Evolutionary conservation across 2,329 filamentous ascomycete genomes (phyloP).

Genomic region (Cytospora piceae): DNA sequence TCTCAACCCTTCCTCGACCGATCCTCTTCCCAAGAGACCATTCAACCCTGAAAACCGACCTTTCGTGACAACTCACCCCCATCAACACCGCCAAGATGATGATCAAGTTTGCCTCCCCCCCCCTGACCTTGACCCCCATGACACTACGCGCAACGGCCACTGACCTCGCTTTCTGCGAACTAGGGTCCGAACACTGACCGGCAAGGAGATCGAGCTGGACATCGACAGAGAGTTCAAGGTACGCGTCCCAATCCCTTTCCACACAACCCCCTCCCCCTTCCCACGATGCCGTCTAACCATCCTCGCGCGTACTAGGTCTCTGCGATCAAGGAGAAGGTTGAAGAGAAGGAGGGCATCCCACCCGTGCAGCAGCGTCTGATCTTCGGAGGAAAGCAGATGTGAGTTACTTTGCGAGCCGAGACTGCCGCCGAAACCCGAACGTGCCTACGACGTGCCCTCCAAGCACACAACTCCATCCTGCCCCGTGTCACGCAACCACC

Average conservation of each 20-base stretch:
- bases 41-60: neutral
- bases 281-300: constrained; percentile 1
- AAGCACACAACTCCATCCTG: neutral
- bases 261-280: neutral
- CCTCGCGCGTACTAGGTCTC: constrained; percentile 66
- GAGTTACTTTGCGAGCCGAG: constrained; percentile 38
- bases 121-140: constrained; percentile 12
- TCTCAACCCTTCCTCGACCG: neutral
- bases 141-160: constrained; percentile 4
- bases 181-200: constrained; percentile 95
- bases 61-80: neutral
- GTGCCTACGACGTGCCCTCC: neutral
- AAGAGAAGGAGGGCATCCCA: constrained; percentile 98
- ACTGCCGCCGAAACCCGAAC: neutral
- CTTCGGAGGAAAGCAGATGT: constrained; percentile 98
- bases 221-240: constrained; percentile 96
- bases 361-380: constrained; percentile 96
- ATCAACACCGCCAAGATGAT: constrained; percentile 42
- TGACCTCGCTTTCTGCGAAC: constrained; percentile 12
- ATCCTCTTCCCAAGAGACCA: neutral
- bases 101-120: constrained; percentile 52
- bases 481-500: constrained; percentile 1
- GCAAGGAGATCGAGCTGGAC: constrained; percentile 98
- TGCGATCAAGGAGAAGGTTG: constrained; percentile 97
- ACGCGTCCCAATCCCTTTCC: constrained; percentile 31